These are phyloP conservation scores for Actinomortierella wolfii DNA, from an alignment of 371 early-diverging fungal genomes.

Conservation along the genomic window DNA sequence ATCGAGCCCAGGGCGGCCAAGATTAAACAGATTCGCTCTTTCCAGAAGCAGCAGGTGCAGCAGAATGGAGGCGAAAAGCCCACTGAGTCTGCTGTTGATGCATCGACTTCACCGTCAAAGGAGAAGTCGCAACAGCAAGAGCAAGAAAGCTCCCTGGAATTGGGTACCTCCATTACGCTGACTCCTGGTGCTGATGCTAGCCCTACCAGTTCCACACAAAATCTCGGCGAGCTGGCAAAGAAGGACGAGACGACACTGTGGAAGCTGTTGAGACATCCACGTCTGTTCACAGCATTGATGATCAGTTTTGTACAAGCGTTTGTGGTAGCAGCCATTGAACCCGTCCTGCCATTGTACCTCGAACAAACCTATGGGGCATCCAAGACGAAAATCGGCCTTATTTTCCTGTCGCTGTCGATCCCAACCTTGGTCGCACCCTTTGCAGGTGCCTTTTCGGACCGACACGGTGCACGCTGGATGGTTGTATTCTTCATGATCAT, in stretches of 20 bases:
- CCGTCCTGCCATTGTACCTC: slow-evolving; percentile 57
- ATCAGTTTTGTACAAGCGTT: slow-evolving; percentile 36
- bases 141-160: neutral
- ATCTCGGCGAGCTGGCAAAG: no score
- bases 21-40: slow-evolving; percentile 19
- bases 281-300: slow-evolving; percentile 19
- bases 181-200: no score
- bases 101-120: no score
- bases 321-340: slow-evolving; percentile 45
- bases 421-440: slow-evolving; percentile 52
- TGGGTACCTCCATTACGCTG: neutral
- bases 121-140: slow-evolving; percentile 1
- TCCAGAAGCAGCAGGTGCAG: slow-evolving; percentile 8
- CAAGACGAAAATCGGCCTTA: slow-evolving; percentile 56
- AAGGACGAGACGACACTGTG: slow-evolving; percentile 6
- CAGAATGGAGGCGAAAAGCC: neutral
- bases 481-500: slow-evolving; percentile 42
- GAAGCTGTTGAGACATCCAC: slow-evolving; percentile 17
- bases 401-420: slow-evolving; percentile 54
- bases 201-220: no score
- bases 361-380: slow-evolving; percentile 53
- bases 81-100: no score
- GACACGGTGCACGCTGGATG: slow-evolving; percentile 49
- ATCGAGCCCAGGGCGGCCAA: slow-evolving; percentile 51
- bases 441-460: slow-evolving; percentile 52